Base-by-base conservation (phyloP, 2,329 filamentous ascomycete genomes). In the Penicillium paneum region DNA sequence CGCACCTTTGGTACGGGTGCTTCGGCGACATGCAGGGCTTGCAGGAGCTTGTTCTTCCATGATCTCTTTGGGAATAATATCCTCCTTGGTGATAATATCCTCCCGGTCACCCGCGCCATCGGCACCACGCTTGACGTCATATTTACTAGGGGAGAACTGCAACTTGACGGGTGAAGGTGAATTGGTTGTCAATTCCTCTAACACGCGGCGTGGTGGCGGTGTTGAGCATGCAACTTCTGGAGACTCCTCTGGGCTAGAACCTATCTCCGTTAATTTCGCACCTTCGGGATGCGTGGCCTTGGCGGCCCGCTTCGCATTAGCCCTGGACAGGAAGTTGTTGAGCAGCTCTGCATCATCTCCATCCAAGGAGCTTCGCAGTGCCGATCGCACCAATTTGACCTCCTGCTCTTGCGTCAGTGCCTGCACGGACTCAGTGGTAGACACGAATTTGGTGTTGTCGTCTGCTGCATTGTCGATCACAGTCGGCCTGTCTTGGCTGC, bases 311-410 rank as follows among this genome's bases (percentile, higher is more conserved):
- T 75, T 76, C 17, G 72, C 72, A 57, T 72, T 67, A 11, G 74
- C 74, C 49, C 69, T 72, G n/a, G 70, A 73, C 26, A 76, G 54
- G 57, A 76, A 75, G 47, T 72, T 66, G 49, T 69, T 73, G 43
- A 76, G 63, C n/a, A 76, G 53, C 36, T 66, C 71, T 8, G 70
- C 68, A 61, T 76, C 73, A 12, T 75, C 71, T 40, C 70, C 71
- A 49, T 71, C 71, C 11, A 76, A 59, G 26, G 69, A 70, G 58
- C 71, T 71, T 43, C 67, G 67, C 34, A 74, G 60, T 40, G 72
- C 69, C 31, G 73, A 72, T 52, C 71, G 67, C 5, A 73, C 69
- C 28, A 73, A 52, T 19, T 63, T 67, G 40, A 67, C 63, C 45
- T 70, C 64, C 53, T 71, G 66, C 53, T 66, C 63, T n/a, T 63